Base-by-base conservation (phyloP, 495 filamentous ascomycete genomes). In the Gamarada debralockiae region DNA sequence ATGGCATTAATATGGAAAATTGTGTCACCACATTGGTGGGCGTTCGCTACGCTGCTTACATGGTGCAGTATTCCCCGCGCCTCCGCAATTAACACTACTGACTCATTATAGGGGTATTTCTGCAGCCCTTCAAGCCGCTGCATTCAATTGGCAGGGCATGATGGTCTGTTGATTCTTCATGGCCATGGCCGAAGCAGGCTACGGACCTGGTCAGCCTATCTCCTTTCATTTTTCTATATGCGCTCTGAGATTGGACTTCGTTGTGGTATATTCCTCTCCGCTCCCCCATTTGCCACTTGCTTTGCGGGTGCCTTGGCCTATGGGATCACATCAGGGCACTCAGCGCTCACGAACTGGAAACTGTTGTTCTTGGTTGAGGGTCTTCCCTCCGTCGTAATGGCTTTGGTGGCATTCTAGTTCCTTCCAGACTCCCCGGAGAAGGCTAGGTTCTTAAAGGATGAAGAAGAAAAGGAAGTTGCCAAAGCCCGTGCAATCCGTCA, bases 271-370 rank as follows among this genome's bases (percentile, higher is more conserved):
- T 92, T 89, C 65, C 66, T 93, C 2, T 83, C 84, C 1, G 86
- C 86, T 2, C 88, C 87, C 0, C 89, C 90, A 0, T 69, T 93
- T 15, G 89, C 90, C 3, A 92, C 84, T 37, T 85, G 83, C 10
- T 95, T 95, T 61, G 87, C 89, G 0, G 89, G 89, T 10, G 85
- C 86, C 8, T 72, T 96, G 3, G 90, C 90, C 0, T 93, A 88
- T 47, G 87, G 82, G 8, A 93, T 96, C 52, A 91, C 87, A 0
- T 85, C 80, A 0, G 82, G 84, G 3, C 75, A 84, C 5, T 63
- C 71, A 82, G 1, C 50, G 14, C 12, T 95, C 25, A 76, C 86
- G 0, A 85, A 78, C 40, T 96, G 90, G 90, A 75, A 87, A 23
- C 68, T 95, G 3, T 67, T 96, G 20, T 93, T 96, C 67, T 71